These are phyloP conservation scores for Pestalotiopsis sp. DNA, from an alignment of 2,329 filamentous ascomycete species.

Conservation along the genomic window DNA sequence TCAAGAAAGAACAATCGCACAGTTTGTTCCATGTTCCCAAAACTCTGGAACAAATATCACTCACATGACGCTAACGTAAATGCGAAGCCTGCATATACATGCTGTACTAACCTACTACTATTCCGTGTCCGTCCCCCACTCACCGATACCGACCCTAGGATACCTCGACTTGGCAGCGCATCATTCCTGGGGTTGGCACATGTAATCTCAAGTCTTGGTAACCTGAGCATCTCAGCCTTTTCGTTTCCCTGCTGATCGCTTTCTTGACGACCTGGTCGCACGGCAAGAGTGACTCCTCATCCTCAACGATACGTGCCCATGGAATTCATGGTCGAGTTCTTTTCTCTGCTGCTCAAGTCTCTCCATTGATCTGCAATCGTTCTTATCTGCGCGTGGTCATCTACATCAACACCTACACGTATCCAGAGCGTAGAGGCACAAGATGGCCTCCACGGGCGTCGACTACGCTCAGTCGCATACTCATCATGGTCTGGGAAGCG, in stretches of 20 bases:
- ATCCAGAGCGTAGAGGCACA: neutral
- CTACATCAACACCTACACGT: neutral
- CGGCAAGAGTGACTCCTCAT: neutral
- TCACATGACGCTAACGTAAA: neutral
- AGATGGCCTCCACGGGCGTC: slow-evolving; percentile 23
- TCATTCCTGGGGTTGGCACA: neutral
- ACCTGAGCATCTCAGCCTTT: slow-evolving; percentile 1
- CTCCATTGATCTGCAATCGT: neutral
- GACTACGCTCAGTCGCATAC: slow-evolving; percentile 14
- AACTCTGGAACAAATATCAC: neutral
- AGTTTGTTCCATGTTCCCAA: neutral
- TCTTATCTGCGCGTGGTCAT: slow-evolving; percentile 1
- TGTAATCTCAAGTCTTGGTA: neutral
- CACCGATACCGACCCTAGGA: neutral
- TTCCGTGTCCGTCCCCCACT: neutral
- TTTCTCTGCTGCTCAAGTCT: slow-evolving; percentile 23
- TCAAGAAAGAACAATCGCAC: neutral
- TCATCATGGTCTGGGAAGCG: slow-evolving; percentile 3
- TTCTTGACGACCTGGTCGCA: neutral
- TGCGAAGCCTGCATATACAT: neutral
- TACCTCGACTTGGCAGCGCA: slow-evolving; percentile 1
- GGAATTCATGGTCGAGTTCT: slow-evolving; percentile 25
- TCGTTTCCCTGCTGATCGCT: neutral
- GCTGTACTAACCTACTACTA: neutral
- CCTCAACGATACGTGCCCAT: slow-evolving; percentile 13